Evolutionary conservation across 768 basidiomycete genomes (phyloP), one percentile per base, ranked within the genome.

Genomic region (Thelephora ganbajun): DNA sequence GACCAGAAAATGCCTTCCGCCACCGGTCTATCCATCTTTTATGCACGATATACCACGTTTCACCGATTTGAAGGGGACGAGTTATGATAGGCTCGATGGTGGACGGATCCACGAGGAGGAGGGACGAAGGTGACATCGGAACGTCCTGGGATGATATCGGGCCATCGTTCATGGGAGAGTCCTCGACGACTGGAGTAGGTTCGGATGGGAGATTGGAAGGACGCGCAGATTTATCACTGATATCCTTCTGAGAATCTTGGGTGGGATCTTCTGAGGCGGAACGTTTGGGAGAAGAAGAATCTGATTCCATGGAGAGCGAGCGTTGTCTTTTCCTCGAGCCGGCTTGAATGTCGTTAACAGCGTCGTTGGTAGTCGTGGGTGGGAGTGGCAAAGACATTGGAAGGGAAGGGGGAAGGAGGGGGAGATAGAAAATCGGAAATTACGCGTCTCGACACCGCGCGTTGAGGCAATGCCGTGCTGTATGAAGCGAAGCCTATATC

Each of bases 1-100:
- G 64, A 23, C 83, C 84, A 0, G 75, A 71, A 57, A 81, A 81
- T 11, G 85, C 87, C 55, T 74, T 76, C 51, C 71, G 64, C 82
- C 85, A 93, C 33, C 77, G 74, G 49, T 73, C 73, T 67, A 74
- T 85, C 90, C 90, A 94, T 18, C 57, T 55, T 44, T 73, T 63
- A 18, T 80, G 71, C 23, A 93, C 69, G 44, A 93, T 64, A 64
- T 77, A 90, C 89, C 89, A 92, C 7, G 70, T 78, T 45, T 89
- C 77, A 41, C 83, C 83, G 6, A 70, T 45, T 33, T 23, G 44
- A 43, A 22, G 42, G 11, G 34, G 36, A 35, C 35, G 44, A 19
- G 41, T 42, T 11, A 50, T 42, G 30, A 51, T 16, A 14, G 39
- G 14, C 7, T 23, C 22, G 50, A 43, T 37, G 44, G 39, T 48